Percentiles rank a stretch among this genome's conserved stretches.
These are phyloP conservation scores for Anisogramma anomala DNA, from an alignment of 2,329 filamentous ascomycete species.

Conservation along the genomic window DNA sequence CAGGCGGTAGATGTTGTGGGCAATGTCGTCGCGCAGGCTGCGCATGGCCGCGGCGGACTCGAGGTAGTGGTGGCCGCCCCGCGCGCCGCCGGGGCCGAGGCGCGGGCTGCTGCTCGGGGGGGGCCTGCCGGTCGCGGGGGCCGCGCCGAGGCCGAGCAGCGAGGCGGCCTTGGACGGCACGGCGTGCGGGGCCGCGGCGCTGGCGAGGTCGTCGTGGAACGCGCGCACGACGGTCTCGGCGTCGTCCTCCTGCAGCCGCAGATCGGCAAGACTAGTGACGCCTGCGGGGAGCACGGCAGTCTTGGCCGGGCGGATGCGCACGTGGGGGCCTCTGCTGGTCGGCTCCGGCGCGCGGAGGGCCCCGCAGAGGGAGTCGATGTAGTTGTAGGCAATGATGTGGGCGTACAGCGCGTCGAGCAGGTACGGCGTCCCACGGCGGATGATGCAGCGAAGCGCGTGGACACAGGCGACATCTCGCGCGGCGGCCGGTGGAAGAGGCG, in stretches of 20 bases:
- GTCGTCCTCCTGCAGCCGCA: slow-evolving; percentile 10
- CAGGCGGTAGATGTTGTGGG: slow-evolving; percentile 38
- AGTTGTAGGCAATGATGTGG: slow-evolving; percentile 48
- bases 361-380: slow-evolving; percentile 31
- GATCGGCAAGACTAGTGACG: slow-evolving; percentile 14
- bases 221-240: slow-evolving; percentile 8
- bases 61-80: not conserved
- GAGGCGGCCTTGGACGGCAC: slow-evolving; percentile 42
- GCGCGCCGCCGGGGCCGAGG: too few species aligned
- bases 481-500: not conserved
- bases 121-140: slow-evolving; percentile 1
- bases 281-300: slow-evolving; percentile 6
- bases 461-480: slow-evolving; percentile 10
- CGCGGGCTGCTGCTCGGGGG: not conserved
- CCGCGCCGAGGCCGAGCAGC: slow-evolving; percentile 34
- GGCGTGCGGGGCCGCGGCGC: slow-evolving; percentile 16
- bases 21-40: slow-evolving; percentile 37
- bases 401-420: slow-evolving; percentile 49
- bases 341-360: not conserved
- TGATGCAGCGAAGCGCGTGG: slow-evolving; percentile 35
- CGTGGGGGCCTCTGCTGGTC: not conserved
- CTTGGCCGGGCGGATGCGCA: slow-evolving; percentile 2
- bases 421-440: slow-evolving; percentile 40
- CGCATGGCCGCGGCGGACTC: slow-evolving; percentile 26
- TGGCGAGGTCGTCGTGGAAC: slow-evolving; percentile 16